Evolutionary conservation across 805 yeast genomes (phyloP).

Genomic region (Scheffersomyces stipitis): DNA sequence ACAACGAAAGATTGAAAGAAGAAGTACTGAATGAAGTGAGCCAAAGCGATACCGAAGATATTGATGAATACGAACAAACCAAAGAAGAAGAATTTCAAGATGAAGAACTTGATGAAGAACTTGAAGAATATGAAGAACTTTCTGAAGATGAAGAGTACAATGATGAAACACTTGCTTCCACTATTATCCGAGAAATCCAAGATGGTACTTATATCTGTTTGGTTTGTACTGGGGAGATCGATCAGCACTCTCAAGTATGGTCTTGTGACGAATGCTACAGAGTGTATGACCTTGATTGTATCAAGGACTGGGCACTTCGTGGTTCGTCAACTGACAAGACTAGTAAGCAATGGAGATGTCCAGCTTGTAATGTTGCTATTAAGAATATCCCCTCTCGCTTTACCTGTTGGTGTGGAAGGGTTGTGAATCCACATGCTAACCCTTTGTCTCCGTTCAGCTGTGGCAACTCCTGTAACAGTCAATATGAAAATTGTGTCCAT

Average conservation of each 20-base stretch:
- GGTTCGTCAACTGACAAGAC: conserved; percentile 63
- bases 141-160: conserved; percentile 11
- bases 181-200: conserved; percentile 58
- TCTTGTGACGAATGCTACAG: conserved; percentile 75
- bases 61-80: not conserved
- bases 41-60: conserved; percentile 1
- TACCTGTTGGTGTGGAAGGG: conserved; percentile 89
- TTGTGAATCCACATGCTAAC: conserved; percentile 61
- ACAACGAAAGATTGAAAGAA: too few relatives aligned
- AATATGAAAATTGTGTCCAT: conserved; percentile 63
- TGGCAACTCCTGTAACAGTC: conserved; percentile 74
- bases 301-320: conserved; percentile 79
- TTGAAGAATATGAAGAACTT: conserved; percentile 22
- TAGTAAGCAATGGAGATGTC: conserved; percentile 78
- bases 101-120: conserved; percentile 2
- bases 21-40: too few relatives aligned
- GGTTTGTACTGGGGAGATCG: conserved; percentile 84
- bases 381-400: conserved; percentile 53
- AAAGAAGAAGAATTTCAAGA: not conserved
- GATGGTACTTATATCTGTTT: conserved; percentile 78
- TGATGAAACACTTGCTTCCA: conserved; percentile 33
- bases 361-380: conserved; percentile 64
- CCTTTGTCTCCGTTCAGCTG: conserved; percentile 77
- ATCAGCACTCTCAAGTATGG: conserved; percentile 67
- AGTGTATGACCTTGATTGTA: conserved; percentile 84